Evolutionary conservation across 1,284 basidiomycete species (phyloP), one percentile per base, ranked within the genome.

Genomic region (Cutaneotrichosporon arboriforme): DNA sequence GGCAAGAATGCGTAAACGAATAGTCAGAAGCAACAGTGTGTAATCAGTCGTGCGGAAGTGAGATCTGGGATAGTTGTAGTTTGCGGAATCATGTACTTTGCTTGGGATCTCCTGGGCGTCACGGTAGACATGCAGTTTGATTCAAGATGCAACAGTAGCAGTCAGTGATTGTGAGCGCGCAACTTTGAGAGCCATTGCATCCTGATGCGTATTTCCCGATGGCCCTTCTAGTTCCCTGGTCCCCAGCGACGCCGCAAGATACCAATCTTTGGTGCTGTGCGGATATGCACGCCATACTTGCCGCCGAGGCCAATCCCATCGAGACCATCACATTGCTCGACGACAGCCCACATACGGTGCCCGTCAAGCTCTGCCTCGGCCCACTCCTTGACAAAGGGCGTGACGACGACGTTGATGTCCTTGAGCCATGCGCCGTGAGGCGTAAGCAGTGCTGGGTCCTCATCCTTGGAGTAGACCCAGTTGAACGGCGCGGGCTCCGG

Each of bases 401-500:
- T 68, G 13, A 74, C 64, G 12, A 71, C 63, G 38, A 62, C 70
- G 47, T 73, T 67, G 18, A 70, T 58, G 1, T 58, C 61, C 0
- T 48, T 62, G 2, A 60, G 53, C 61, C 63, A 65, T 14, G 62
- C 55, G 12, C 64, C 65, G 8, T 23, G 35, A 5, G 75, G 65
- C 1, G 66, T 61, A 5, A 78, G 62, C 0, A 80, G 75, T 4
- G 18, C 37, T 20, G 87, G 73, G 42, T 79, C 74, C 69, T 91
- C 88, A 0, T 85, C 86, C 75, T 90, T 90, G 73, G 87, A 81
- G 75, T 90, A 91, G 23, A 73, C 76, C 85, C 87, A 89, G 22
- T 65, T n/a, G 8, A 64, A 63, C 26, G 44, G 18, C 1, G 22
- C 38, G 10, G 50, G 26, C 44, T 21, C 37, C 36, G 59, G 55